phyloP scores from a whole-genome alignment of 2,329 filamentous ascomycete species.

The Achaetomium macrosporum region DNA sequence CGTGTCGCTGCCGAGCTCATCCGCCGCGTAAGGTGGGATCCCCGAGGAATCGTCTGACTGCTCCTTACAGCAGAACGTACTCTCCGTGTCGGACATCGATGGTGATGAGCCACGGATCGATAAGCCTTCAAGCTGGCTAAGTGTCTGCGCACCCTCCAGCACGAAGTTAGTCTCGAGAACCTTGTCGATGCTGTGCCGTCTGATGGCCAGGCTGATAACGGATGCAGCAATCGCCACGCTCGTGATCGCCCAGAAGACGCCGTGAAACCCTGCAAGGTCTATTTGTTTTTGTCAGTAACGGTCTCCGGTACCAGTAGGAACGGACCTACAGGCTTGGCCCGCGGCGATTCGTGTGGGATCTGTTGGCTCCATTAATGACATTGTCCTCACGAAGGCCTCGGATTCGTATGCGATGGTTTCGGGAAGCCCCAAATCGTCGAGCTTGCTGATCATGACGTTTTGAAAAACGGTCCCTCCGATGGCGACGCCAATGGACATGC shows the following conservation, averaged over 20 bases:
- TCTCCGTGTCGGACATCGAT: constrained; percentile 5
- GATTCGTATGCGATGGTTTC: constrained; percentile 28
- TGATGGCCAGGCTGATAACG: constrained; percentile 20
- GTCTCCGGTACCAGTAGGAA: neutral
- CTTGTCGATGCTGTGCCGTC: constrained; percentile 26
- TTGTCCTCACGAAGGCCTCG: constrained; percentile 24
- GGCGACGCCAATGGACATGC: constrained; percentile 38
- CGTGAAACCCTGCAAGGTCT: constrained; percentile 25
- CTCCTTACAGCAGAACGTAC: constrained; percentile 1
- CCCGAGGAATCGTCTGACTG: neutral
- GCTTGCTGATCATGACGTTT: constrained; percentile 34
- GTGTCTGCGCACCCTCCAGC: constrained; percentile 16
- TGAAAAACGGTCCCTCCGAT: constrained; percentile 38
- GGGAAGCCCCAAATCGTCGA: constrained; percentile 28
- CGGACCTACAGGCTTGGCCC: constrained; percentile 21
- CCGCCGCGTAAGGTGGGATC: no score
- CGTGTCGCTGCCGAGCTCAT: neutral
- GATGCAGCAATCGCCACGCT: constrained; percentile 18
- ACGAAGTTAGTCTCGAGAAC: constrained; percentile 22
- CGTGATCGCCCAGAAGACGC: constrained; percentile 26
- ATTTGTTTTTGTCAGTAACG: neutral
- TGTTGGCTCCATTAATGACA: constrained; percentile 20
- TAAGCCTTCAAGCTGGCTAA: neutral
- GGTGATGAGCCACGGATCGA: neutral
- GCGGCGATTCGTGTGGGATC: constrained; percentile 22